Evolutionary conservation across 108 stramenopile genomes (phyloP).

Genomic region (Parietichytrium sp.): DNA sequence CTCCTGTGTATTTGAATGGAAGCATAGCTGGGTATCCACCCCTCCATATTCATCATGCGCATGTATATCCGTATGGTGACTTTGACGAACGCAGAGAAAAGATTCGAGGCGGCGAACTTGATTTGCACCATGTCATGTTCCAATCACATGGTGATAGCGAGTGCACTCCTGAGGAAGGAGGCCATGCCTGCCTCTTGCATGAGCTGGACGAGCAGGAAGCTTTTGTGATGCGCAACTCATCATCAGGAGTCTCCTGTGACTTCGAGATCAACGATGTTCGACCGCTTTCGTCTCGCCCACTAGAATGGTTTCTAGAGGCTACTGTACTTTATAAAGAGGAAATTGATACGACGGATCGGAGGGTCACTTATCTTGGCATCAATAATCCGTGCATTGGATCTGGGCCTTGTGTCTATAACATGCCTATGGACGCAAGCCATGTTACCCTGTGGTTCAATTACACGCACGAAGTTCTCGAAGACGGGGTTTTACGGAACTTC

Average conservation of each 20-base stretch:
- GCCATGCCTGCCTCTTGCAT: background rate
- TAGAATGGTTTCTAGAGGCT: background rate
- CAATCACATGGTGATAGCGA: conserved; percentile 33
- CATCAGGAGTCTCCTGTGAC: background rate
- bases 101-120: background rate
- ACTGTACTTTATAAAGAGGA: background rate
- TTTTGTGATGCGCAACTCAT: background rate
- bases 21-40: conserved; percentile 1
- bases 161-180: background rate
- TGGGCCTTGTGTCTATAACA: background rate
- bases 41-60: conserved; percentile 27
- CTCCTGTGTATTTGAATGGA: background rate
- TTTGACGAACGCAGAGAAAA: background rate
- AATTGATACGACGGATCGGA: background rate
- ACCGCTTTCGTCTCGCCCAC: too few species aligned
- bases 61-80: background rate
- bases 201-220: background rate
- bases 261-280: conserved; percentile 25
- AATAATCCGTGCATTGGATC: background rate
- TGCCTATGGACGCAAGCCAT: background rate
- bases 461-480: too few species aligned
- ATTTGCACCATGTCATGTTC: background rate
- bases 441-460: background rate
- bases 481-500: background rate
- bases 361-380: background rate